These are phyloP conservation scores for Lanmaoa pseudosensibilis DNA, from an alignment of 768 basidiomycete species.

Conservation along the genomic window DNA sequence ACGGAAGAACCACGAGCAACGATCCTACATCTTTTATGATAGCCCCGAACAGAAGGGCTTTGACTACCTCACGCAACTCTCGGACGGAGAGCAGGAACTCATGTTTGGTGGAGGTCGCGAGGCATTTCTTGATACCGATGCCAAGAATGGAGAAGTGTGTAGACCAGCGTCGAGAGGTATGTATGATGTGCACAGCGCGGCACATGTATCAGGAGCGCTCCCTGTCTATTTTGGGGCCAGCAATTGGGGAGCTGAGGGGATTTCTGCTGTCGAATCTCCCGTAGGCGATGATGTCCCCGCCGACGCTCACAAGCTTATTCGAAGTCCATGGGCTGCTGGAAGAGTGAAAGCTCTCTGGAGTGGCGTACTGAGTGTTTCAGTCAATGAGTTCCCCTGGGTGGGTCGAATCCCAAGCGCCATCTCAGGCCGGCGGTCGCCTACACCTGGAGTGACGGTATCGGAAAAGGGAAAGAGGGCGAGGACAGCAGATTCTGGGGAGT, in stretches of 20 bases:
- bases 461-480: slow-evolving; percentile 6
- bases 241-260: slow-evolving; percentile 44
- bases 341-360: slow-evolving; percentile 61
- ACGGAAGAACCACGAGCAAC: slow-evolving; percentile 37
- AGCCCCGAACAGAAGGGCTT: slow-evolving; percentile 39
- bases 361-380: slow-evolving; percentile 61
- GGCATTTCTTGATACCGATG: slow-evolving; percentile 13
- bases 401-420: slow-evolving; percentile 56
- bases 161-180: slow-evolving; percentile 30
- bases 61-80: slow-evolving; percentile 71
- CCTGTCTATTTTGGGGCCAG: slow-evolving; percentile 50
- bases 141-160: slow-evolving; percentile 6
- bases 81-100: slow-evolving; percentile 44
- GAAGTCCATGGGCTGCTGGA: slow-evolving; percentile 39
- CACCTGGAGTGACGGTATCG: neutral
- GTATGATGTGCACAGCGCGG: slow-evolving; percentile 38
- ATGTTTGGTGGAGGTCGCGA: slow-evolving; percentile 68
- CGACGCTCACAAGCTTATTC: slow-evolving; percentile 10
- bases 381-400: slow-evolving; percentile 68
- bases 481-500: slow-evolving; percentile 51
- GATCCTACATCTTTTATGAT: slow-evolving; percentile 62
- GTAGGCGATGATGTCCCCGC: slow-evolving; percentile 11
- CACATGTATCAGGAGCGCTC: slow-evolving; percentile 50
- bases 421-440: slow-evolving; percentile 40
- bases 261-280: slow-evolving; percentile 13